A percentile compares a stretch with the other conserved stretches of the same genome.
Evolutionary conservation across 345 rosid genomes (phyloP).

Genomic region (Salix viminalis): DNA sequence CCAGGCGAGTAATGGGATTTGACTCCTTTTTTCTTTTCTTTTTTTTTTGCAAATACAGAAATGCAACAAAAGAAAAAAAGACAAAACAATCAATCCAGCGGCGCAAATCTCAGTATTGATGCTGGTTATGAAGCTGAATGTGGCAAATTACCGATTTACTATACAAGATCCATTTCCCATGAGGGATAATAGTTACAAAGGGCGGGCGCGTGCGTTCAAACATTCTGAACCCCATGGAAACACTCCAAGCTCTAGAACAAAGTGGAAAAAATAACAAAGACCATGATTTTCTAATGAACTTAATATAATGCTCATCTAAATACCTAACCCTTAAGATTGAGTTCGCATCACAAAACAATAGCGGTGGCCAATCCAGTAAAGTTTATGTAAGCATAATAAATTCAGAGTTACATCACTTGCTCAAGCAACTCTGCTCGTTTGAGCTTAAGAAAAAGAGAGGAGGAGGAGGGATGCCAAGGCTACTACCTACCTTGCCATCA

Average conservation of each 20-base stretch:
- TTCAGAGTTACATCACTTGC: too few relatives aligned
- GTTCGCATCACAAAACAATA: not conserved
- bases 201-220: not conserved
- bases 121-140: not conserved
- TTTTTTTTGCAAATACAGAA: too few relatives aligned
- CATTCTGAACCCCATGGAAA: not conserved
- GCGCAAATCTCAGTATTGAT: not conserved
- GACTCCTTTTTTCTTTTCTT: too few relatives aligned
- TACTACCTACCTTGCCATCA: constrained; percentile 63
- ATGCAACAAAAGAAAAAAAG: not conserved
- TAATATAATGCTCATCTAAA: not conserved
- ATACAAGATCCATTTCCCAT: not conserved
- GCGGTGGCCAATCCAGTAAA: not conserved
- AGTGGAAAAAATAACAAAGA: not conserved
- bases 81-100: not conserved
- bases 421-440: too few relatives aligned
- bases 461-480: not conserved
- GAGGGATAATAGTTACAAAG: not conserved
- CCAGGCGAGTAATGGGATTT: not conserved
- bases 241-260: not conserved
- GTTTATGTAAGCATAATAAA: not conserved
- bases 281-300: not conserved
- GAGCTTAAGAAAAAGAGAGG: not conserved
- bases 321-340: not conserved
- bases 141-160: not conserved